phyloP scores from a whole-genome alignment of 352 stramenopile genomes.

The Phytophthora tubulina region DNA sequence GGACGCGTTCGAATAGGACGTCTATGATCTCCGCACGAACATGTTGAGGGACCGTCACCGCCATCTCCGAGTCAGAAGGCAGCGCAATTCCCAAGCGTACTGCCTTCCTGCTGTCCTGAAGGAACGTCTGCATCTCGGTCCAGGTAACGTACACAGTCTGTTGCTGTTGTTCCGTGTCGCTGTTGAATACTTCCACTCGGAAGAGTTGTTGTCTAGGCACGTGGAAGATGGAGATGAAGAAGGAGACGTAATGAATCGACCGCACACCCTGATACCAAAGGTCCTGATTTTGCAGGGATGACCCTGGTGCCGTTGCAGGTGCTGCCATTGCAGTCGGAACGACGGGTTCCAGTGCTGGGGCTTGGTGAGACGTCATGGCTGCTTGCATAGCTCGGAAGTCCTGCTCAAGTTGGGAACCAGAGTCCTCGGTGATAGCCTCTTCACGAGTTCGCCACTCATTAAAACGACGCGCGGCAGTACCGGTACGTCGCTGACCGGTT shows the following conservation, averaged over 20 bases:
- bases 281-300: slow-evolving; percentile 55
- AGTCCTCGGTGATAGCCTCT: slow-evolving; percentile 41
- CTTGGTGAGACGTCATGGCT: slow-evolving; percentile 17
- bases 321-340: slow-evolving; percentile 16
- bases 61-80: slow-evolving; percentile 29
- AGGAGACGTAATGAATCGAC: slow-evolving; percentile 64
- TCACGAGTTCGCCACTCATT: slow-evolving; percentile 46
- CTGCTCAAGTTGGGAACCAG: slow-evolving; percentile 54
- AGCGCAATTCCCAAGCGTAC: slow-evolving; percentile 32
- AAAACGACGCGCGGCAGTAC: slow-evolving; percentile 34
- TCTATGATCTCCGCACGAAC: slow-evolving; percentile 58
- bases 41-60: slow-evolving; percentile 21
- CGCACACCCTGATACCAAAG: slow-evolving; percentile 81
- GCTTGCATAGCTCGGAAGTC: slow-evolving; percentile 55
- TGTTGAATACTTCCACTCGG: slow-evolving; percentile 84
- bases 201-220: slow-evolving; percentile 73
- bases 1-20: slow-evolving; percentile 69
- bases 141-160: slow-evolving; percentile 81
- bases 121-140: slow-evolving; percentile 64
- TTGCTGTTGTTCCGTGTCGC: slow-evolving; percentile 76
- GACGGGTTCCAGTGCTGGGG: slow-evolving; percentile 16
- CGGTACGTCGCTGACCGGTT: slow-evolving; percentile 67
- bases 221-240: slow-evolving; percentile 81
- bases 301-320: slow-evolving; percentile 25
- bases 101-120: slow-evolving; percentile 60